Evolutionary conservation across 2,329 filamentous ascomycete species (phyloP), one percentile per base, ranked within the genome.

Genomic region (Aspergillus arachidicola): DNA sequence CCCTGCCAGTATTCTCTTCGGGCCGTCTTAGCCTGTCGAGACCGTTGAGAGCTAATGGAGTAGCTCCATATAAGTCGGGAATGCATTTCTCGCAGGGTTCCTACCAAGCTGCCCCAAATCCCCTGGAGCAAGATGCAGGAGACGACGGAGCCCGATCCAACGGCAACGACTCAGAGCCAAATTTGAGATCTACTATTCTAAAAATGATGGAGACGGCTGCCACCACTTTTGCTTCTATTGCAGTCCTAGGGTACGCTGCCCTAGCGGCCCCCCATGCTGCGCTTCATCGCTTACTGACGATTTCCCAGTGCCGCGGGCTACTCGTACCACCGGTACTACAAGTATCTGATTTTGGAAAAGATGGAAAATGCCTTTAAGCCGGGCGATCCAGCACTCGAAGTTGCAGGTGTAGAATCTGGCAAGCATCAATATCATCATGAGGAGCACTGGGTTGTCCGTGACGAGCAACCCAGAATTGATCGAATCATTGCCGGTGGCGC

Each of bases 301-400:
- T 9, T 30, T 32, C 28, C 30, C 61, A 80, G 78, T 46, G 69
- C 85, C 28, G 91, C 91, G 7, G 92, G 90, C 28, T 94, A 92
- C 76, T 84, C 85, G 55, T 96, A 95, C 75, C 91, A 95, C 76
- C 88, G 86, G 71, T 87, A 86, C 75, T 98, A 99, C 86, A 99
- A 99, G 81, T 85, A 89, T 78, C 80, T 96, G 61, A 93, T 98
- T 32, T 82, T 98, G n/a, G 82, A 89, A 68, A 99, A 99, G 80
- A 98, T 99, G 84, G 87, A 91, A 68, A 90, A 91, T 70, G 95
- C 95, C 28, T 99, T 99, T 78, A 85, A 91, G 62, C 93, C 94
- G 1, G 95, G 95, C 12, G 95, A 99, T 75, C 94, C 93, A 1
- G 93, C 94, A 30, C 86, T 94, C 21, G 94, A 91, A 62, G 82